Evolutionary conservation across 441 rosid genomes (phyloP), one percentile per base, ranked within the genome.

Genomic region (Capsella rubella): DNA sequence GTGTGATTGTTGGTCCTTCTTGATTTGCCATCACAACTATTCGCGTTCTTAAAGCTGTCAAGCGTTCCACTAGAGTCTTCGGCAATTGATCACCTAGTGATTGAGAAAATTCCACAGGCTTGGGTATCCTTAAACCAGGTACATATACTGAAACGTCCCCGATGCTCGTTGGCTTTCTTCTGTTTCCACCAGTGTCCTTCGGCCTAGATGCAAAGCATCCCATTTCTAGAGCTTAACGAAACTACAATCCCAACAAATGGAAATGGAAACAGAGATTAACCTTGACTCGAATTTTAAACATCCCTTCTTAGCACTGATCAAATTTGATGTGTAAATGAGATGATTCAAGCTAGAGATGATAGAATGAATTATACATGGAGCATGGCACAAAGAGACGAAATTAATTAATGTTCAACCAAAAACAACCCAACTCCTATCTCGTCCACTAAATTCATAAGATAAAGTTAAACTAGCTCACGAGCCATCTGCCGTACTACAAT

Each of bases 11-110:
- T 35, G 99, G 97, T 67, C 87, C 97, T 89, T 96, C 98, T 83
- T 96, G 99, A 53, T 87, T 87, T 12, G 97, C 98, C 98, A 93
- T 91, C 70, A 96, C 97, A 40, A 91, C 98, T 65, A 96, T 85
- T 34, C 97, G 90, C 5, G 94, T 90, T 84, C 98, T 87, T 72
- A 93, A 81, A 71, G 93, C 98, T 46, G 97, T 81, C 32, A 93
- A 69, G 31, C 91, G 93, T 71, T 93, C 98, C 8, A 89, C 89
- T 55, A 89, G 81, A 79, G 80, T 87, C 86, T 82, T 90, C 1
- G 99, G 87, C 86, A 93, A 69, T 71, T 83, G 82, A 74, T 84
- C 86, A 57, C 92, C 88, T 4, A 95, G 86, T 32, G 90, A 82
- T 65, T 77, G 86, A 78, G 90, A 91, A 71, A 95, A 88, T 75